A percentile compares a stretch with the other conserved stretches of the same genome.
phyloP scores from a whole-genome alignment of 441 rosid genomes.

The Theobroma grandiflorum region DNA sequence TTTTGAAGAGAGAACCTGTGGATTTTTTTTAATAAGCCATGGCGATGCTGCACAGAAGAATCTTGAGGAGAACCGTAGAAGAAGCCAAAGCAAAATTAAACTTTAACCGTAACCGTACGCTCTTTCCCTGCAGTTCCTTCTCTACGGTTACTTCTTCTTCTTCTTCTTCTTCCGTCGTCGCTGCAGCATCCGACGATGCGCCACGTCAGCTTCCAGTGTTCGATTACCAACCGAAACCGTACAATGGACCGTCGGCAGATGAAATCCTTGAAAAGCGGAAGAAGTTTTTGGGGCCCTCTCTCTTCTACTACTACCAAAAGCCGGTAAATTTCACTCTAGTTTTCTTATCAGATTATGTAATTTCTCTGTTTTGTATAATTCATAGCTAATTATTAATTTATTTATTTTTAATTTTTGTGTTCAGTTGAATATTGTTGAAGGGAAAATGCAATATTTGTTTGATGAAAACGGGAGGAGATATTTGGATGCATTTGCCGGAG shows the following conservation, averaged over 20 bases:
- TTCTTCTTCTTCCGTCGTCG: neutral
- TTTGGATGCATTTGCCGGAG: slow-evolving; percentile 89
- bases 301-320: slow-evolving; percentile 80
- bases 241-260: slow-evolving; percentile 74
- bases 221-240: slow-evolving; percentile 65
- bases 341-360: neutral
- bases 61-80: slow-evolving; percentile 46
- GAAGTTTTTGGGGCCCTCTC: slow-evolving; percentile 84
- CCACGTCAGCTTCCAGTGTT: slow-evolving; percentile 74
- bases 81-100: slow-evolving; percentile 32
- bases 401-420: neutral
- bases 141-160: slow-evolving; percentile 42
- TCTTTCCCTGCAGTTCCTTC: slow-evolving; percentile 31
- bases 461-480: slow-evolving; percentile 85
- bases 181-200: slow-evolving; percentile 25
- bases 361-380: neutral
- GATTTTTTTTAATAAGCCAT: neutral
- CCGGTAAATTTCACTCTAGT: slow-evolving; percentile 53
- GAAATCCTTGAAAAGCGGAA: slow-evolving; percentile 74
- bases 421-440: slow-evolving; percentile 91
- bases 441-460: slow-evolving; percentile 94
- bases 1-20: neutral
- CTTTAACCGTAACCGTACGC: slow-evolving; percentile 7
- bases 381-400: neutral
- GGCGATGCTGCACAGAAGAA: slow-evolving; percentile 41